Percentiles rank a stretch among this genome's conserved stretches.
These are phyloP conservation scores for Esteya vermicola DNA, from an alignment of 2,329 filamentous ascomycete genomes.

Conservation along the genomic window DNA sequence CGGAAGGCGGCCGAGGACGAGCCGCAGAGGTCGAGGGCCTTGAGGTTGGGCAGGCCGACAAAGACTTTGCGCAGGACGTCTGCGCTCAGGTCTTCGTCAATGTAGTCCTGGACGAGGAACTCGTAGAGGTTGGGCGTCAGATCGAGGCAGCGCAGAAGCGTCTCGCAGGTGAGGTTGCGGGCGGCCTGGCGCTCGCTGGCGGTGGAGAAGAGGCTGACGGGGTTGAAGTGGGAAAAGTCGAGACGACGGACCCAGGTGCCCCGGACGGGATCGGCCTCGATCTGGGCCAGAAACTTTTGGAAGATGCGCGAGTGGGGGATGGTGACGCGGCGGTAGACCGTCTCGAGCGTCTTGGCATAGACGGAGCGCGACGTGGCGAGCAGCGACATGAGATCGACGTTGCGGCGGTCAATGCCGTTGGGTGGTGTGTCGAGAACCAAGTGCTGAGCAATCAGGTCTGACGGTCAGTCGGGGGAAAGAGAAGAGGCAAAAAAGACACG, in stretches of 20 bases:
- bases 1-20: constrained; percentile 57
- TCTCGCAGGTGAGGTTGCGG: constrained; percentile 61
- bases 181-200: constrained; percentile 62
- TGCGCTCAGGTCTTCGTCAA: constrained; percentile 61
- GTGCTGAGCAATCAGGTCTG: constrained; percentile 61
- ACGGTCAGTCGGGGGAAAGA: neutral
- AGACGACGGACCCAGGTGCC: constrained; percentile 65
- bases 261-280: constrained; percentile 50
- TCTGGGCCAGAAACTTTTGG: constrained; percentile 61
- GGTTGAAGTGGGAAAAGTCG: constrained; percentile 79
- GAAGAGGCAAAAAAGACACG: neutral
- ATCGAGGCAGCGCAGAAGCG: constrained; percentile 55
- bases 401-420: constrained; percentile 63
- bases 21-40: constrained; percentile 63
- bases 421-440: constrained; percentile 59
- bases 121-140: constrained; percentile 62
- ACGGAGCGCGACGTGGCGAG: constrained; percentile 62
- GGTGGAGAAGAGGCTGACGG: constrained; percentile 60
- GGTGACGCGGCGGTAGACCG: constrained; percentile 66
- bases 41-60: constrained; percentile 46
- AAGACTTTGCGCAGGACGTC: constrained; percentile 58
- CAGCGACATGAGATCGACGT: constrained; percentile 63
- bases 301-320: constrained; percentile 75
- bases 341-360: constrained; percentile 57
- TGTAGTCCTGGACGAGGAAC: constrained; percentile 67